These are phyloP conservation scores for Chlamydomonas reinhardtii DNA, from an alignment of 163 green algal genomes.

Conservation along the genomic window DNA sequence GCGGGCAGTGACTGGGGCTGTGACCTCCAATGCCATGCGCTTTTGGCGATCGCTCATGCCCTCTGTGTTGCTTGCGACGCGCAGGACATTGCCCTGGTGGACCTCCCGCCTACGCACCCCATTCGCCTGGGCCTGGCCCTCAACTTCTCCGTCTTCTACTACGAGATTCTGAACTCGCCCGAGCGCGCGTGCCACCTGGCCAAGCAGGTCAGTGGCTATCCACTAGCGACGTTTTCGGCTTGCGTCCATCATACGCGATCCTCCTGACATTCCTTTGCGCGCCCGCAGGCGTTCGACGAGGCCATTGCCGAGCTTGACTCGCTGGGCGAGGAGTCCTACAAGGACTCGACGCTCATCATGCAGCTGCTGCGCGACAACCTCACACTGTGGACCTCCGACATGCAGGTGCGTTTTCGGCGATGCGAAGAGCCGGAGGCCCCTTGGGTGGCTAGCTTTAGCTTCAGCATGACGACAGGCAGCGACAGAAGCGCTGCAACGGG, in stretches of 20 bases:
- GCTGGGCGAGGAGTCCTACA: constrained; percentile 99
- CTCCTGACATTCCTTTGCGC: constrained; percentile 1
- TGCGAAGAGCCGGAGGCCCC: neutral
- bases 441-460: neutral
- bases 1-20: no score
- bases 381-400: constrained; percentile 98
- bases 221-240: no score
- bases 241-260: neutral
- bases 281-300: constrained; percentile 96
- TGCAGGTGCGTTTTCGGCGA: constrained; percentile 80
- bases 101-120: constrained; percentile 98
- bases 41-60: neutral
- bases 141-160: constrained; percentile 99
- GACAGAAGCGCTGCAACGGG: no score
- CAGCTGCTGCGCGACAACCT: constrained; percentile 99
- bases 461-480: no score
- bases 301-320: constrained; percentile 98
- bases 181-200: constrained; percentile 98
- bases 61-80: neutral
- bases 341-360: constrained; percentile 99
- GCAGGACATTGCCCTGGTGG: constrained; percentile 96
- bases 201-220: constrained; percentile 82
- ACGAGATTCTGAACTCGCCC: constrained; percentile 99
- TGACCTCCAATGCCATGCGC: neutral
- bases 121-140: constrained; percentile 99